phyloP scores from a whole-genome alignment of 176 grass and related monocot species.

The maize (Zea mays) region Zm-B73-REFERENCE-NAM-5.0 NC_050104.1:48370501-48371000 shows the following conservation, averaged over 20 bases:
- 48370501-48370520: conserved; percentile 8
- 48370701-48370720: neutral
- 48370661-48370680: neutral
- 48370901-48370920: too few relatives aligned
- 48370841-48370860: too few relatives aligned
- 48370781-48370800: neutral
- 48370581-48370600: conserved; percentile 21
- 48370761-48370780: neutral
- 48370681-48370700: neutral
- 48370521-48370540: neutral
- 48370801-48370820: too few relatives aligned
- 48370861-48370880: too few relatives aligned
- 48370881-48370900: too few relatives aligned
- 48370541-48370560: conserved; percentile 16
- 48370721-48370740: neutral
- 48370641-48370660: conserved; percentile 7
- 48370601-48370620: conserved; percentile 1
- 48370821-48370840: too few relatives aligned
- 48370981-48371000: too few relatives aligned
- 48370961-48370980: too few relatives aligned
- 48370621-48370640: neutral
- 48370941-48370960: too few relatives aligned
- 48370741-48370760: conserved; percentile 5
- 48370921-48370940: too few relatives aligned
- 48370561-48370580: conserved; percentile 8